These are phyloP conservation scores for Epichloe coenophiala DNA, from an alignment of 2,329 filamentous ascomycete genomes.

Conservation along the genomic window DNA sequence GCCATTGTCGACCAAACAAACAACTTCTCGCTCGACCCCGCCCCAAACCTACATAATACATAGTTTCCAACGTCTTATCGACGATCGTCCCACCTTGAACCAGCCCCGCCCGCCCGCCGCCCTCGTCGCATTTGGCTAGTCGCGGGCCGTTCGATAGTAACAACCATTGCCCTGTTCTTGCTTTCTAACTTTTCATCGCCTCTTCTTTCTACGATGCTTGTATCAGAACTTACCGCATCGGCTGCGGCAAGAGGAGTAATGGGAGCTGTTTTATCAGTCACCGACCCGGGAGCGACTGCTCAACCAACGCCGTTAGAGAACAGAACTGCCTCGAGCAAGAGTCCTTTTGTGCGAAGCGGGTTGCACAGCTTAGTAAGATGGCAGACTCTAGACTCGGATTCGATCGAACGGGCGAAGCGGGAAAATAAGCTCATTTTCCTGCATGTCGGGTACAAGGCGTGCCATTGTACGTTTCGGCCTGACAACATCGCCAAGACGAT, in stretches of 20 bases:
- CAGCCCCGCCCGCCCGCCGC: neutral
- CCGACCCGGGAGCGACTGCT: slow-evolving; percentile 2
- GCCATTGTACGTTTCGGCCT: slow-evolving; percentile 58
- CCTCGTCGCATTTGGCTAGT: neutral
- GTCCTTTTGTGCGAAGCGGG: slow-evolving; percentile 54
- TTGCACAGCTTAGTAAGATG: slow-evolving; percentile 75
- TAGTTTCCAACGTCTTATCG: neutral
- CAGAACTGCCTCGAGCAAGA: slow-evolving; percentile 25
- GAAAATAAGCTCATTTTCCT: slow-evolving; percentile 86
- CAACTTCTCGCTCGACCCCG: neutral
- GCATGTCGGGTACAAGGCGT: slow-evolving; percentile 89
- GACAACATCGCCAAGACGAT: neutral
- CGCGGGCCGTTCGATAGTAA: neutral
- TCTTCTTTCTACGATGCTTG: slow-evolving; percentile 16
- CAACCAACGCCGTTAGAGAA: slow-evolving; percentile 19
- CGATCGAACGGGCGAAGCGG: slow-evolving; percentile 60
- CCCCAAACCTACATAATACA: too few relatives aligned
- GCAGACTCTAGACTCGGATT: slow-evolving; percentile 75
- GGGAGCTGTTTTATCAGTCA: slow-evolving; percentile 6
- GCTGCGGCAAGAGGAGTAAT: slow-evolving; percentile 19
- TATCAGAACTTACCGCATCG: slow-evolving; percentile 25
- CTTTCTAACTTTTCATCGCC: neutral
- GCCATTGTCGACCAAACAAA: neutral
- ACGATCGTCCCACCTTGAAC: neutral
- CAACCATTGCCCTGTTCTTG: neutral